Evolutionary conservation across 1,139 yeast genomes (phyloP), one percentile per base, ranked within the genome.

Genomic region (Suhomyces maxii): DNA sequence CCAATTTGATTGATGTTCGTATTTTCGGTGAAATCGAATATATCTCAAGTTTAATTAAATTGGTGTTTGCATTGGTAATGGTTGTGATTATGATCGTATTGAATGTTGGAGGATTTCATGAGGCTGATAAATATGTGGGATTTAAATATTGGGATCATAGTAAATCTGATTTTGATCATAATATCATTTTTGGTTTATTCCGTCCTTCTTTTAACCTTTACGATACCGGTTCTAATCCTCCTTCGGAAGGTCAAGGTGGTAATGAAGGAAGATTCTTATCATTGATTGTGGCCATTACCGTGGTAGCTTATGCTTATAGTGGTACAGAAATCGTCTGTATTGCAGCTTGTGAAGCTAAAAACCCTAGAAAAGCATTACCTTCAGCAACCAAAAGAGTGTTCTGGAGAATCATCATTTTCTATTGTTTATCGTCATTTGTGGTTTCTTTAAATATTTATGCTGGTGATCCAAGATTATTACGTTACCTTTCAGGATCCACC

Each of bases 321-420:
- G 96, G 96, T 0, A 84, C 91, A 0, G 96, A 88, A 56, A 82
- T 86, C 51, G 95, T 89, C 26, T 84, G 87, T 54, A 82, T 89
- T 49, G 91, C 95, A 1, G 93, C 95, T 1, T 88, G 93, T 60
- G 96, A 89, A 63, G 88, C 93, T 9, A 75, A 85, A 51, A 86
- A 87, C 55, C 96, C 96, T 1, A 75, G 96, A 51, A 81, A 79
- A 52, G 83, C 95, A 0, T 71, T 89, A 26, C 95, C 95, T 2
- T 78, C 84, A 11, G 95, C 95, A 0, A 85, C 95, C 1, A 81
- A 75, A 54, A 73, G 86, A 55, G 89, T 88, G 2, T 86, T 85
- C 57, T 83, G 86, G 76, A 76, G 96, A 59, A 79, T 89, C 37
- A 62, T 84, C 11, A 60, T 87, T 1, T 81, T 89, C 51, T 88